Evolutionary conservation across 208 protist genomes (phyloP).

Genomic region (Crithidia thermophila): DNA sequence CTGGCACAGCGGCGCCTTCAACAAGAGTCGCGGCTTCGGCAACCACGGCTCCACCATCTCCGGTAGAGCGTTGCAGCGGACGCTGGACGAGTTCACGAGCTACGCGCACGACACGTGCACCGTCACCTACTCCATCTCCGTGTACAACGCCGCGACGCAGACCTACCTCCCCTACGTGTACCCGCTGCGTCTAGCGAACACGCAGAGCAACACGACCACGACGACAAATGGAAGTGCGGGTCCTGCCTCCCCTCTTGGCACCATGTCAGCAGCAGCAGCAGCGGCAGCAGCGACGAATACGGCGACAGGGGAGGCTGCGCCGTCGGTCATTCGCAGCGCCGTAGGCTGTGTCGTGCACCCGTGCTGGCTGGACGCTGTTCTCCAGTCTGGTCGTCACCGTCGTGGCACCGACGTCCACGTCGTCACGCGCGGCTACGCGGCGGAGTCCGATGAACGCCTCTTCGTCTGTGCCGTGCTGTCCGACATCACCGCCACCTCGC

Average conservation of each 20-base stretch:
- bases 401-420: slow-evolving; percentile 9
- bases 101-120: slow-evolving; percentile 17
- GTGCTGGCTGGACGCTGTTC: slow-evolving; percentile 17
- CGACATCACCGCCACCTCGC: slow-evolving; percentile 4
- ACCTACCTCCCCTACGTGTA: slow-evolving; percentile 10
- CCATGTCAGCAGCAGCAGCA: not conserved
- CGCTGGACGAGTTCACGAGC: slow-evolving; percentile 10
- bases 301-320: not conserved
- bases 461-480: not conserved
- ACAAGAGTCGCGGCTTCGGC: not conserved
- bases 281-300: not conserved
- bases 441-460: slow-evolving; percentile 19
- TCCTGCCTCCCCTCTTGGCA: too few species aligned
- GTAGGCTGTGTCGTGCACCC: slow-evolving; percentile 21
- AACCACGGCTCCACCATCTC: not conserved
- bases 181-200: slow-evolving; percentile 11
- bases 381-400: not conserved
- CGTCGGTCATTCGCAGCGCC: not conserved
- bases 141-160: not conserved
- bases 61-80: not conserved
- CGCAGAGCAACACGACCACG: too few species aligned
- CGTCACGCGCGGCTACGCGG: slow-evolving; percentile 17
- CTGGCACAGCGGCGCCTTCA: slow-evolving; percentile 1
- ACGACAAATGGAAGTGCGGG: too few species aligned
- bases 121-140: not conserved